Evolutionary conservation across 345 rosid species (phyloP).

Genomic region (Firmiana major): DNA sequence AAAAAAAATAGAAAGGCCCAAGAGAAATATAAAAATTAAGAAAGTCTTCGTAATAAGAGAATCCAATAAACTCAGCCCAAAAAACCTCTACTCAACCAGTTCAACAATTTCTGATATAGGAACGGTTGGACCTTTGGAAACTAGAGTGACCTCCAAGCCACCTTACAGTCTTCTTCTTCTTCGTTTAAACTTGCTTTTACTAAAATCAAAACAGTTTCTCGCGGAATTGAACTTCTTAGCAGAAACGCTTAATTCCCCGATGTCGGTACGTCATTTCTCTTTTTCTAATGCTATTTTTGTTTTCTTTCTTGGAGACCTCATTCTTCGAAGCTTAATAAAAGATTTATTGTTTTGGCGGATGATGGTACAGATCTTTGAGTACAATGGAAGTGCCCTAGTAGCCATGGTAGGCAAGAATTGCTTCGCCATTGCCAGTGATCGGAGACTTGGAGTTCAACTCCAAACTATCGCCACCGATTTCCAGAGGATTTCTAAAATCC

Average conservation of each 20-base stretch:
- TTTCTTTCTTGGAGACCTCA: neutral
- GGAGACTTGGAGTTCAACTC: conserved; percentile 89
- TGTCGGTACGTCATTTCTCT: conserved; percentile 47
- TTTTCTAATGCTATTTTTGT: neutral
- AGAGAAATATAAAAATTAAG: no score
- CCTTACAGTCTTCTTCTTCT: conserved; percentile 16
- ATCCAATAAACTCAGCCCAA: no score
- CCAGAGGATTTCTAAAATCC: conserved; percentile 76
- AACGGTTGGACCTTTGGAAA: neutral
- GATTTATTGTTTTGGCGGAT: neutral
- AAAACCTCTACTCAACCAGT: neutral
- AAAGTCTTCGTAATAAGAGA: no score
- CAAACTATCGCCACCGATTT: conserved; percentile 96
- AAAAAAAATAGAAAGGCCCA: no score
- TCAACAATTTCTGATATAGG: neutral
- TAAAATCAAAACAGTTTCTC: neutral
- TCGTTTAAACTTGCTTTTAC: conserved; percentile 6
- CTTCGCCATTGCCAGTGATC: conserved; percentile 96
- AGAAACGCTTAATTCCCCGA: conserved; percentile 21
- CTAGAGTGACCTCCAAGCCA: conserved; percentile 45
- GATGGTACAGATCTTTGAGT: conserved; percentile 76
- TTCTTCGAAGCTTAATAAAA: neutral
- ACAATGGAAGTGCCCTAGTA: conserved; percentile 96
- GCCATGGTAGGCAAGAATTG: conserved; percentile 99
- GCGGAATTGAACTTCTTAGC: neutral